These are phyloP conservation scores for Ramaria sp. DNA, from an alignment of 768 basidiomycete genomes.

Conservation along the genomic window DNA sequence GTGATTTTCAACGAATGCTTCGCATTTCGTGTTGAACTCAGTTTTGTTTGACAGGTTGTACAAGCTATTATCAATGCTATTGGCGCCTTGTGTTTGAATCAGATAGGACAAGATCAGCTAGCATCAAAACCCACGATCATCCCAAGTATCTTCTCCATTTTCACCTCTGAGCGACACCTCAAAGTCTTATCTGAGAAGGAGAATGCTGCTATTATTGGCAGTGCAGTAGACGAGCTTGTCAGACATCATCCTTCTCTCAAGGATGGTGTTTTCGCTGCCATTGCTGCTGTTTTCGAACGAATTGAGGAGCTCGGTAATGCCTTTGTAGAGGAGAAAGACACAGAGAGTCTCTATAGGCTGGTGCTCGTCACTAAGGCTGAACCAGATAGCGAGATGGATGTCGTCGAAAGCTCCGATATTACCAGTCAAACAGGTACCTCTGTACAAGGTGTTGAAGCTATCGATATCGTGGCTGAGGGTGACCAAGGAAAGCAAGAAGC, in stretches of 20 bases:
- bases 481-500: constrained; percentile 4
- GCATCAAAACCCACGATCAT: constrained; percentile 71
- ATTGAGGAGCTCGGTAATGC: constrained; percentile 65
- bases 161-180: constrained; percentile 75
- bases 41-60: constrained; percentile 47
- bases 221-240: constrained; percentile 88
- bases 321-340: constrained; percentile 44
- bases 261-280: constrained; percentile 62
- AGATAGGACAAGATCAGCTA: constrained; percentile 76
- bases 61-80: constrained; percentile 92
- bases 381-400: not conserved
- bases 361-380: constrained; percentile 17
- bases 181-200: constrained; percentile 87
- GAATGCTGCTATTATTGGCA: constrained; percentile 80
- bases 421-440: not conserved
- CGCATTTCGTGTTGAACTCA: not conserved
- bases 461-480: not conserved
- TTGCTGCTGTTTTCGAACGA: constrained; percentile 57
- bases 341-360: constrained; percentile 59
- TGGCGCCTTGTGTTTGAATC: constrained; percentile 92
- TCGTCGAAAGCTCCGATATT: constrained; percentile 4
- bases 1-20: constrained; percentile 28
- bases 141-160: constrained; percentile 73
- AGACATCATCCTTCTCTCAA: constrained; percentile 91
- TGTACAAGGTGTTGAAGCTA: not conserved